A percentile compares a stretch with the other conserved stretches of the same genome.
These are phyloP conservation scores for Aspergillus thermomutatus DNA, from an alignment of 2,329 filamentous ascomycete genomes.

Conservation along the genomic window DNA sequence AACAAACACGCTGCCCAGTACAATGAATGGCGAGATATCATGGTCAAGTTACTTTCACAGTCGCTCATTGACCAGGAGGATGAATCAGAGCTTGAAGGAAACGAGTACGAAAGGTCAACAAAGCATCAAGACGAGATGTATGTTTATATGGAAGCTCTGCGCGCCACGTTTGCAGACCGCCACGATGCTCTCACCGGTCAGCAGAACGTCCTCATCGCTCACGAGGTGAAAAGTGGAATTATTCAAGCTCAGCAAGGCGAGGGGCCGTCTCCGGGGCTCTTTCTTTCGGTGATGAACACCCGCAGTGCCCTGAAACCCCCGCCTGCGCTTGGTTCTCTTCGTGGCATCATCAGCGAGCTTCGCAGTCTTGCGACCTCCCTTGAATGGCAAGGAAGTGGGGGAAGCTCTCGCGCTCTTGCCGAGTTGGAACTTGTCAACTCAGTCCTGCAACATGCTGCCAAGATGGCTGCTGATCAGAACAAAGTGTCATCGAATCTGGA, in stretches of 20 bases:
- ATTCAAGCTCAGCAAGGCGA: constrained; percentile 59
- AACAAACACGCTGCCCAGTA: constrained; percentile 70
- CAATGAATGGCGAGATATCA: constrained; percentile 69
- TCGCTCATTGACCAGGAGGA: constrained; percentile 82
- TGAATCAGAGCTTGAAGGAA: constrained; percentile 71
- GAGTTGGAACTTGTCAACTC: constrained; percentile 65
- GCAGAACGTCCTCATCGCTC: constrained; percentile 68
- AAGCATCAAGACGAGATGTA: constrained; percentile 85
- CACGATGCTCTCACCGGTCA: constrained; percentile 73
- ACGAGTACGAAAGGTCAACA: constrained; percentile 86
- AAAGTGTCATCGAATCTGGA: constrained; percentile 52
- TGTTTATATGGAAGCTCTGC: constrained; percentile 76
- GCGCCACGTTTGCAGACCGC: constrained; percentile 74
- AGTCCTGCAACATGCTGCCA: constrained; percentile 60
- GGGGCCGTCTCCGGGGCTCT: constrained; percentile 69
- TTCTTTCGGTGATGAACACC: constrained; percentile 47
- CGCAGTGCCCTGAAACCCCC: constrained; percentile 45
- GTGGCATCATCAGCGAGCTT: constrained; percentile 66
- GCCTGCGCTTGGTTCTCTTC: constrained; percentile 60
- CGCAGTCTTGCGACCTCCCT: constrained; percentile 61
- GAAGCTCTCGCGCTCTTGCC: constrained; percentile 53
- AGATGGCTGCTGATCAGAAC: constrained; percentile 50
- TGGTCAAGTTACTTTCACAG: constrained; percentile 67
- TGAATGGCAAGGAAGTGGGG: constrained; percentile 55
- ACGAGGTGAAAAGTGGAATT: constrained; percentile 66